A percentile compares a stretch with the other conserved stretches of the same genome.
Evolutionary conservation across 108 stramenopile genomes (phyloP).

Genomic region (Skeletonema grethae): DNA sequence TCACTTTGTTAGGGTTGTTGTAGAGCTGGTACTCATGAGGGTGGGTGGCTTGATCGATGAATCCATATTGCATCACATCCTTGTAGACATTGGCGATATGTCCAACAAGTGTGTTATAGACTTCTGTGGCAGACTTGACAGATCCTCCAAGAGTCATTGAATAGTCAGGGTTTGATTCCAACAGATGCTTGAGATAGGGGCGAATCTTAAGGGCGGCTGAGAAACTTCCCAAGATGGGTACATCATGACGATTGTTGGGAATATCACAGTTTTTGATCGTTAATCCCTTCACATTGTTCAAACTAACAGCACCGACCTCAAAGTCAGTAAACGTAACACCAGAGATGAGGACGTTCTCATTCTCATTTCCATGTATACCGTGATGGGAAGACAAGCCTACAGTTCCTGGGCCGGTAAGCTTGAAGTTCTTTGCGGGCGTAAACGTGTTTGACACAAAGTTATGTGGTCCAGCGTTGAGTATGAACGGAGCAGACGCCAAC

Average conservation of each 20-base stretch:
- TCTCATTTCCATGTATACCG: conserved; percentile 45
- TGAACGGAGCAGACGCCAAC: conserved; percentile 33
- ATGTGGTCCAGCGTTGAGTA: conserved; percentile 10
- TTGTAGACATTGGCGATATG: conserved; percentile 12
- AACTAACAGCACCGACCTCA: conserved; percentile 24
- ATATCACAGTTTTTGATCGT: conserved; percentile 7
- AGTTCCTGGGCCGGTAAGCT: conserved; percentile 16
- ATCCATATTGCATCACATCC: conserved; percentile 8
- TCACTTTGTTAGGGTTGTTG: conserved; percentile 4
- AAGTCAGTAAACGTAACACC: conserved; percentile 21
- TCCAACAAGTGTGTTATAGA: background rate
- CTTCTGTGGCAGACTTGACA: background rate
- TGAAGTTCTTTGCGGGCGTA: conserved; percentile 13
- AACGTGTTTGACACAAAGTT: conserved; percentile 15
- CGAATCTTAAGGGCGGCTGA: conserved; percentile 7
- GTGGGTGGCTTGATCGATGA: background rate
- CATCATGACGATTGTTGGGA: conserved; percentile 8
- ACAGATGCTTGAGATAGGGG: background rate
- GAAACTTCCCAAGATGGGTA: conserved; percentile 8
- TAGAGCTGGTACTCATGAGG: conserved; percentile 10
- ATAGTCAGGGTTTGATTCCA: conserved; percentile 3
- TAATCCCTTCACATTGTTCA: conserved; percentile 17
- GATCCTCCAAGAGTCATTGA: conserved; percentile 6
- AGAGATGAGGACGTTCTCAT: conserved; percentile 15
- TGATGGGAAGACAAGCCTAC: conserved; percentile 31